Conservation (phyloP, 2,329 filamentous ascomycete genomes). For the Alternaria brassicicola region DNA sequence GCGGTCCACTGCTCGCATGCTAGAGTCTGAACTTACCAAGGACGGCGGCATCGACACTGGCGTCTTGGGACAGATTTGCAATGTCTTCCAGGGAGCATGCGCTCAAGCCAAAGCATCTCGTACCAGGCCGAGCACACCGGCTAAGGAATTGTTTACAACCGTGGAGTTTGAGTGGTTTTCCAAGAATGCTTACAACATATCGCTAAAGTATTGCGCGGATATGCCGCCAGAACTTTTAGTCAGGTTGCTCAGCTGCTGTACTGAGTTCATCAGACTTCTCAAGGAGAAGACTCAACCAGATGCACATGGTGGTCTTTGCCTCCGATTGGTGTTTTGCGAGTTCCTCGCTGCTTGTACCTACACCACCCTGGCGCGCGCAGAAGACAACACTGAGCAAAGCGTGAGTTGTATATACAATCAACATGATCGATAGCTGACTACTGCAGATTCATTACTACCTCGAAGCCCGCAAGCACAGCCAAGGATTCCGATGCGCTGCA, state of each 20-base stretch:
- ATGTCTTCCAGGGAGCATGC: constrained; percentile 59
- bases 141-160: constrained; percentile 59
- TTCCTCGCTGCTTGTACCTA: constrained; percentile 64
- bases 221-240: constrained; percentile 63
- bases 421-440: constrained; percentile 35
- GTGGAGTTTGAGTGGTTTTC: constrained; percentile 84
- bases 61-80: constrained; percentile 59
- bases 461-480: constrained; percentile 64
- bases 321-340: constrained; percentile 71
- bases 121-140: constrained; percentile 52
- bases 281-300: constrained; percentile 30
- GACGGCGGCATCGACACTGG: constrained; percentile 31
- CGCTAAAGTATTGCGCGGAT: constrained; percentile 65
- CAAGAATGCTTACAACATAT: constrained; percentile 80
- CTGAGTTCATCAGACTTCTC: constrained; percentile 52
- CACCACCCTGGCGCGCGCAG: constrained; percentile 56
- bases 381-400: constrained; percentile 49
- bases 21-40: constrained; percentile 52
- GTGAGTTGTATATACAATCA: constrained; percentile 39
- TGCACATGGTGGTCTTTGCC: constrained; percentile 55
- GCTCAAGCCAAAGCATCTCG: constrained; percentile 52
- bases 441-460: constrained; percentile 66
- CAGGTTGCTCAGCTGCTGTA: constrained; percentile 59
- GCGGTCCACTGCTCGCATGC: constrained; percentile 57
- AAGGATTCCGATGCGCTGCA: constrained; percentile 60